A percentile compares a stretch with the other conserved stretches of the same genome.
phyloP scores from a whole-genome alignment of 2,329 filamentous ascomycete genomes.

The Aspergillus luchuensis region DNA sequence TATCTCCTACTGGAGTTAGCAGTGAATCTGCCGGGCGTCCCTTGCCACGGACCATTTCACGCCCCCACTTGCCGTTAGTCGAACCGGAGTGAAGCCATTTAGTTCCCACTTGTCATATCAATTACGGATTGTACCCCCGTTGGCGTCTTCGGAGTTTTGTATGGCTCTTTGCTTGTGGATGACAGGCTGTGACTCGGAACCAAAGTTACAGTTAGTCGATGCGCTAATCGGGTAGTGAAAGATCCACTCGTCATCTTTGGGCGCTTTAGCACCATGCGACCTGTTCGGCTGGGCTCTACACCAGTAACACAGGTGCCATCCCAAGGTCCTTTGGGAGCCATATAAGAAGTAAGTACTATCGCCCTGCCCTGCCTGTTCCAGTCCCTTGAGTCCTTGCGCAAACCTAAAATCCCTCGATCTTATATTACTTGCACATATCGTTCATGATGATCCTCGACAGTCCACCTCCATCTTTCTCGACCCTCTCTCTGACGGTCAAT shows the following conservation, averaged over 20 bases:
- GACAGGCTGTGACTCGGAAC: neutral
- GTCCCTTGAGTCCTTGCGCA: neutral
- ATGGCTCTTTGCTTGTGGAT: too few species aligned
- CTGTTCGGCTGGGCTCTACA: neutral
- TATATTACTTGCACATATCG: neutral
- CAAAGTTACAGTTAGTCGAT: neutral
- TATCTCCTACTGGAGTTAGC: neutral
- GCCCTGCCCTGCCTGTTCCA: neutral
- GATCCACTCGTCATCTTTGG: neutral
- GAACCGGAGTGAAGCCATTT: neutral
- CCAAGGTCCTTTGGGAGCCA: neutral
- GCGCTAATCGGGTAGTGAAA: neutral
- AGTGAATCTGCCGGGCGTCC: neutral
- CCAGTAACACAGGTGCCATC: neutral
- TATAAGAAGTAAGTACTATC: neutral
- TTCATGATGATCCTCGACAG: neutral
- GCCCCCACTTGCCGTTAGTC: neutral
- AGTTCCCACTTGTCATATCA: neutral
- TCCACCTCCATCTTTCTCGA: neutral
- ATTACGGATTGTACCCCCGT: neutral
- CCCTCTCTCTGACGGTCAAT: neutral
- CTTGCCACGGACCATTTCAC: neutral
- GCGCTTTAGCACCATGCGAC: neutral
- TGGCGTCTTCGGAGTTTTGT: neutral
- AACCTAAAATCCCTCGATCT: too few species aligned